A percentile compares a stretch with the other conserved stretches of the same genome.
Conservation (phyloP, 1,139 yeast species). For the Protomyces inundatus region DNA sequence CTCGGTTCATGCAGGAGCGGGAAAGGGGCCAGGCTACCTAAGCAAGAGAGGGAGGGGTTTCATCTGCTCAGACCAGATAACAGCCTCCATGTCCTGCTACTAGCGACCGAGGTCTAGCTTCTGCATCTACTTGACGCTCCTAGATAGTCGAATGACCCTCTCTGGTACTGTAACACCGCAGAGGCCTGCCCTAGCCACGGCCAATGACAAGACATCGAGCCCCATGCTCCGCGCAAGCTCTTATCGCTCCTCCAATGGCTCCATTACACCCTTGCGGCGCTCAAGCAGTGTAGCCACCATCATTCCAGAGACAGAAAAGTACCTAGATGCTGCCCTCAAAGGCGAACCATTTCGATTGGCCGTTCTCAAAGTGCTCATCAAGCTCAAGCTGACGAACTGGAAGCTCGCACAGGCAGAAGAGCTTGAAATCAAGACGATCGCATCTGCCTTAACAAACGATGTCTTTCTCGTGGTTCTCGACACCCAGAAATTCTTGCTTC, state of each 20-base stretch:
- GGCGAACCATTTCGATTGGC: conserved; percentile 19
- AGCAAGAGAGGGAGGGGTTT: not conserved
- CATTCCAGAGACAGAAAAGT: conserved; percentile 19
- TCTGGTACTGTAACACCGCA: not conserved
- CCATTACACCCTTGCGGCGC: conserved; percentile 21
- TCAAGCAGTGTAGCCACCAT: conserved; percentile 17
- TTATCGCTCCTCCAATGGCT: conserved; percentile 13
- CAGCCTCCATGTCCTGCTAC: too few relatives aligned
- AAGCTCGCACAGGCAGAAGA: conserved; percentile 14
- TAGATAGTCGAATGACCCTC: too few relatives aligned
- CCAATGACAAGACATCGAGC: not conserved
- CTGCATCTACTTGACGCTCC: too few relatives aligned
- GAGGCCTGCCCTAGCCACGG: not conserved
- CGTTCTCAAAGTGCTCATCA: conserved; percentile 15
- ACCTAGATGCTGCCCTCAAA: conserved; percentile 9
- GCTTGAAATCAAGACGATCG: conserved; percentile 37
- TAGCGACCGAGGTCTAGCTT: too few relatives aligned
- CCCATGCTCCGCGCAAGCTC: conserved; percentile 19
- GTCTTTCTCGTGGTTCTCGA: conserved; percentile 56
- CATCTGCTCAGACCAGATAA: not conserved
- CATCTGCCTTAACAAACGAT: conserved; percentile 81
- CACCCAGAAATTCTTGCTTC: conserved; percentile 48
- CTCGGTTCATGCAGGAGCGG: too few relatives aligned
- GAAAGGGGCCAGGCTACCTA: too few relatives aligned
- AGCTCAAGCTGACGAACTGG: conserved; percentile 17